phyloP scores from a whole-genome alignment of 768 basidiomycete species.

The Rhodotorula kratochvilovae region DNA sequence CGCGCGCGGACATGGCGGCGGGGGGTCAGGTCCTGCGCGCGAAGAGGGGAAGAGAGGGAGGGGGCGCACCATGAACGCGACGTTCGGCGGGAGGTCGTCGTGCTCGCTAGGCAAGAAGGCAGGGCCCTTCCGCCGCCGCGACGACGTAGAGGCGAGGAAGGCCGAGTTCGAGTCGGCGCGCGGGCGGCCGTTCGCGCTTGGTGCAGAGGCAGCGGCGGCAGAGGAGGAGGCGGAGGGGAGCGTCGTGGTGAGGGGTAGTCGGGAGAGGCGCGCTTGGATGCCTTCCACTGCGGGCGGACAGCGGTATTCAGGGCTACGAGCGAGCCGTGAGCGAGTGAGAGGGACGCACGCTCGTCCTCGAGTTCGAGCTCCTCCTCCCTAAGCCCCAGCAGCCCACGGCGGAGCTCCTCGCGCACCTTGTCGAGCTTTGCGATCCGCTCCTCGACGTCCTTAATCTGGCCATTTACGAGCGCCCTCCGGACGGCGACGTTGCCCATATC shows the following conservation, averaged over 20 bases:
- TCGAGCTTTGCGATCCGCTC: constrained; percentile 83
- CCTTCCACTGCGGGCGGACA: constrained; percentile 70
- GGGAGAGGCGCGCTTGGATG: constrained; percentile 55
- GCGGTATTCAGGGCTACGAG: no score
- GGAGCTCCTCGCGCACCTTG: constrained; percentile 69
- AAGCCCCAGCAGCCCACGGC: constrained; percentile 73
- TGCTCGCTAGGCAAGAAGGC: constrained; percentile 97
- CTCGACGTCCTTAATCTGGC: constrained; percentile 82
- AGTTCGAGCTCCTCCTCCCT: constrained; percentile 94
- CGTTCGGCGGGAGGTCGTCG: constrained; percentile 83
- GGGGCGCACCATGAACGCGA: constrained; percentile 75
- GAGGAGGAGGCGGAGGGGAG: not conserved
- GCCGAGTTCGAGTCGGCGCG: not conserved
- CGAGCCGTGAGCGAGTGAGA: no score
- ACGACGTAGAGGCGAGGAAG: not conserved
- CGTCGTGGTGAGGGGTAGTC: constrained; percentile 10
- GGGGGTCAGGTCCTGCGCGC: no score
- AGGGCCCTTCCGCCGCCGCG: constrained; percentile 58
- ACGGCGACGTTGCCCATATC: constrained; percentile 93
- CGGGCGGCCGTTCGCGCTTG: not conserved
- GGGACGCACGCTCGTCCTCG: constrained; percentile 81
- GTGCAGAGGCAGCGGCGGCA: not conserved
- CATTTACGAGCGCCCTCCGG: constrained; percentile 71
- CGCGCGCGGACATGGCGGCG: not conserved
- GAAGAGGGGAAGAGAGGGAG: not conserved